Evolutionary conservation across 164 flowering plant genomes (phyloP).

Genomic region (Liquidambar formosana): DNA sequence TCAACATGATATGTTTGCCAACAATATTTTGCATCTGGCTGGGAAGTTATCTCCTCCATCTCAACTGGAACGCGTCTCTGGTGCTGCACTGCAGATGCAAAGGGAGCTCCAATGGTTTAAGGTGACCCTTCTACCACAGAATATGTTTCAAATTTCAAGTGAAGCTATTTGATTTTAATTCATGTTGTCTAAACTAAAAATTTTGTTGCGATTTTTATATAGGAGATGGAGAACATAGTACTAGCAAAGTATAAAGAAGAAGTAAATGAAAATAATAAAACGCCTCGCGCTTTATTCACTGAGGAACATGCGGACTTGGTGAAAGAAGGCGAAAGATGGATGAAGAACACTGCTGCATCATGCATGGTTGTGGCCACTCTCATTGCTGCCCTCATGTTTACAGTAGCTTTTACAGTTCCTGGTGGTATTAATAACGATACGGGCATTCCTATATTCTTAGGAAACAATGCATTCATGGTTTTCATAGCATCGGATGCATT

Average conservation of each 20-base stretch:
- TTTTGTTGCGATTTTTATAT: too few species aligned
- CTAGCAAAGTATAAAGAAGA: background rate
- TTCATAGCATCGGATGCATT: constrained; percentile 36
- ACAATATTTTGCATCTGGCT: constrained; percentile 40
- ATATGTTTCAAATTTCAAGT: too few species aligned
- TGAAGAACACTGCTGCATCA: constrained; percentile 38
- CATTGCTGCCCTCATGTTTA: constrained; percentile 40
- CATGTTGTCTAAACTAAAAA: too few species aligned
- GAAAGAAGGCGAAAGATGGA: constrained; percentile 39
- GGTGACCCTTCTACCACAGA: too few species aligned
- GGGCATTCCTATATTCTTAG: constrained; percentile 21
- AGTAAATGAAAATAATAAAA: constrained; percentile 1
- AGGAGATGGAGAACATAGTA: constrained; percentile 31
- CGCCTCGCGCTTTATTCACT: constrained; percentile 24
- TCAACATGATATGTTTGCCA: too few species aligned
- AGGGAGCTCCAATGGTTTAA: too few species aligned
- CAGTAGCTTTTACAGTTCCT: constrained; percentile 38
- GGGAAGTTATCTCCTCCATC: constrained; percentile 22
- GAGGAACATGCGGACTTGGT: constrained; percentile 20
- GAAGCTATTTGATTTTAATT: too few species aligned
- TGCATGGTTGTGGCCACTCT: constrained; percentile 43
- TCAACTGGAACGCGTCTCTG: constrained; percentile 28
- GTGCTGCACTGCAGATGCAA: too few species aligned
- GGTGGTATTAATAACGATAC: constrained; percentile 31
- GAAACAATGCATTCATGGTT: constrained; percentile 17